Base-by-base conservation (phyloP, 129 eudicot genomes). In the Flaveria bidentis region DNA sequence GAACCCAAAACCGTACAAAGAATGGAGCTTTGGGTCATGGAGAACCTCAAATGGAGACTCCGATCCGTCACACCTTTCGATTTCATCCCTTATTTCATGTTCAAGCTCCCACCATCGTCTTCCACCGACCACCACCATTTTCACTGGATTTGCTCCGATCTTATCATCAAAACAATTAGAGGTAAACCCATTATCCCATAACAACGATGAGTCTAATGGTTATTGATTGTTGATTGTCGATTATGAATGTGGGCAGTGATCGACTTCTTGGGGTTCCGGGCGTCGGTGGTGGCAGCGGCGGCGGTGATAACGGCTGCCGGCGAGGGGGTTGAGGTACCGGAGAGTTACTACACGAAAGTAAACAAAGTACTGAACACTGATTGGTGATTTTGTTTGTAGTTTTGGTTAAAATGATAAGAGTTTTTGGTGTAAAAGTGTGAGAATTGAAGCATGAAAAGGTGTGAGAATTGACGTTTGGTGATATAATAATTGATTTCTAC, bases 1-100 rank as follows among this genome's bases (percentile, higher is more conserved):
- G 90, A 82, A 58, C 81, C 91, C 36, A 71, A 84, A 80, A 66
- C 87, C 8, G 57, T 86, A 25, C 87, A 77, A 73, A 80, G 84
- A 68, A 88, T 88, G 94, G 94, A 88, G 86, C 87, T 88, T 71
- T 52, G 55, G 69, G 87, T 88, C 1, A 77, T 88, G 88, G 79
- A 86, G 1, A 71, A 74, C 15, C 91, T 88, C 74, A 56, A 84
- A 15, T 88, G 88, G 88, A 79, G 82, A 41, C 86, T 88, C 30
- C 88, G 82, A 53, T 84, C 87, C 0, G 82, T 88, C 11, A 88
- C 94, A 57, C 94, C 94, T 0, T 88, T 86, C 49, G 94, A 88
- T 68, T 88, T 60, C 49, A 75, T 86, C 56, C 44, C 76, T 79
- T 80, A 86, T 67, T 88, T 88, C 78, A 30, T 84, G 73, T 74